phyloP scores from a whole-genome alignment of 148 eudicot genomes.

The Silene uniflora region DNA sequence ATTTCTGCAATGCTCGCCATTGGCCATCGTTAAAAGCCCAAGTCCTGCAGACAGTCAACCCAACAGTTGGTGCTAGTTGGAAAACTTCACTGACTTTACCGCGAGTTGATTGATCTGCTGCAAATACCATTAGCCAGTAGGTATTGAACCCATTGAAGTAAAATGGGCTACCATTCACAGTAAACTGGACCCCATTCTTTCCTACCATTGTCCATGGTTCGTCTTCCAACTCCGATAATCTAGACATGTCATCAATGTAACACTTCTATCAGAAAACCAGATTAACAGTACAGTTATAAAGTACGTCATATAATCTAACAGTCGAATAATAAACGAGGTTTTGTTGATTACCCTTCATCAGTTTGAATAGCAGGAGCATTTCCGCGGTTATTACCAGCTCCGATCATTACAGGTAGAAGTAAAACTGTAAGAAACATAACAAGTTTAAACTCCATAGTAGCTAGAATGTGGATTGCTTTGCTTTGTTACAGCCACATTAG shows the following conservation, averaged over 20 bases:
- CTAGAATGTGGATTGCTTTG: conserved; percentile 8
- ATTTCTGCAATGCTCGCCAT: conserved; percentile 80
- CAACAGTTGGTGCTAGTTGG: conserved; percentile 74
- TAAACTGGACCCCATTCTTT: conserved; percentile 65
- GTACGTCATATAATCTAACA: too few relatives aligned
- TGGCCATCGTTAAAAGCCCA: conserved; percentile 96
- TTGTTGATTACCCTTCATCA: conserved; percentile 15
- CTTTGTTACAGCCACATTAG: neutral
- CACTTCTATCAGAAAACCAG: neutral
- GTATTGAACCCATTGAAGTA: conserved; percentile 93
- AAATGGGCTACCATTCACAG: conserved; percentile 52
- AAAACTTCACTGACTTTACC: conserved; percentile 68
- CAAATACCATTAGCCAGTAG: conserved; percentile 89
- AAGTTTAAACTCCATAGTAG: conserved; percentile 6
- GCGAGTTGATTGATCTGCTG: conserved; percentile 67
- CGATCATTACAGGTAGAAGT: neutral
- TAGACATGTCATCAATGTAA: neutral
- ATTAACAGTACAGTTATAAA: too few relatives aligned
- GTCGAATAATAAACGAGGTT: too few relatives aligned
- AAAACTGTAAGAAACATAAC: conserved; percentile 13
- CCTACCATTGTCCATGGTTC: conserved; percentile 69
- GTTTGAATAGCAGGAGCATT: conserved; percentile 7
- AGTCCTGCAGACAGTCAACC: conserved; percentile 75
- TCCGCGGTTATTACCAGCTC: conserved; percentile 14
- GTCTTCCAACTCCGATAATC: conserved; percentile 32